Evolutionary conservation across 2,329 filamentous ascomycete species (phyloP).

Genomic region (Pseudogymnoascus sp.): DNA sequence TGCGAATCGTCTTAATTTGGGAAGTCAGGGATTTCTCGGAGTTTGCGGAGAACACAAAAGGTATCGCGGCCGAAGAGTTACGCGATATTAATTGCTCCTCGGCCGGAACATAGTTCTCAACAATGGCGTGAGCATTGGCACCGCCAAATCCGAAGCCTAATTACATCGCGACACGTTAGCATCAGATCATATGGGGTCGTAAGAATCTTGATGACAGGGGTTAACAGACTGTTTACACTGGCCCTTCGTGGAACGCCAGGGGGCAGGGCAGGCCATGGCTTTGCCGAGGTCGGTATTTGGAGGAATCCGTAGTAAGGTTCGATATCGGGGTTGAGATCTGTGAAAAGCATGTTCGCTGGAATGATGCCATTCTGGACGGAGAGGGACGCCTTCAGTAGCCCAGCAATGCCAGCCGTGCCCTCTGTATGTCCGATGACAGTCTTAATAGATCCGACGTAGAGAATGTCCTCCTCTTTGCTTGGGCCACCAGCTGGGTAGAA

Average conservation of each 20-base stretch:
- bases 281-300: conserved; percentile 1
- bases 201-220: background rate
- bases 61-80: conserved; percentile 8
- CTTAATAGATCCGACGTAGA: conserved; percentile 21
- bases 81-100: conserved; percentile 32
- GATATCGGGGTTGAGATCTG: conserved; percentile 31
- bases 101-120: conserved; percentile 31
- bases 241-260: conserved; percentile 18
- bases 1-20: background rate
- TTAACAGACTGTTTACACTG: conserved; percentile 15
- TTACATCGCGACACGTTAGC: background rate
- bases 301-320: conserved; percentile 12
- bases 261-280: conserved; percentile 16
- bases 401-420: conserved; percentile 18
- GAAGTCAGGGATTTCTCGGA: conserved; percentile 13
- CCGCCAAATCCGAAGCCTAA: conserved; percentile 36
- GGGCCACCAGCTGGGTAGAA: conserved; percentile 16
- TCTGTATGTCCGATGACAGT: conserved; percentile 25
- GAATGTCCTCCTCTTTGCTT: conserved; percentile 14
- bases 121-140: conserved; percentile 38
- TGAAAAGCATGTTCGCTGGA: conserved; percentile 25
- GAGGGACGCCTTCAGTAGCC: conserved; percentile 21
- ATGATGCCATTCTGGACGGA: conserved; percentile 26
- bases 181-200: background rate
- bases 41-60: conserved; percentile 18